Base-by-base conservation (phyloP, 2,329 filamentous ascomycete species). In the Colletotrichum phormii region DNA sequence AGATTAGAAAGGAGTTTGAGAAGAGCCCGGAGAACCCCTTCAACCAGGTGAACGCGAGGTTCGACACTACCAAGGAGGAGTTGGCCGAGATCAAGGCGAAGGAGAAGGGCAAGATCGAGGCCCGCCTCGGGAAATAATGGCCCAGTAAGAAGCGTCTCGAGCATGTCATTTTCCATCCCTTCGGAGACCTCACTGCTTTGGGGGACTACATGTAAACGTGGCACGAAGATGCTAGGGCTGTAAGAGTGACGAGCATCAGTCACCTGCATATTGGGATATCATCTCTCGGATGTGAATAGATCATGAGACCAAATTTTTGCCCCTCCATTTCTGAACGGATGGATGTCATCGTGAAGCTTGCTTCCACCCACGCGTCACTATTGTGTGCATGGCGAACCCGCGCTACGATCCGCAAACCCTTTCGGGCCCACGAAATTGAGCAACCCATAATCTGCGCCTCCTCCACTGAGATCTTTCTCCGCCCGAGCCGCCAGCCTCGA, bases 11-110 rank as follows among this genome's bases (percentile, higher is more conserved):
- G 87, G 97, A 98, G 85, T 99, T 98, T 82, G 93, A 97, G 83
- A 97, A 95, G 87, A 94, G 93, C 79, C 92, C 94, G 1, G 96
- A 98, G 78, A 99, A 99, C 82, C 97, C 97, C 15, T 97, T 97
- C 85, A 98, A 98, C 84, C 94, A 97, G 85, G 91, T 92, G 18
- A 90, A 86, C 64, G 94, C 91, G 2, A 82, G 87, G 3, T 97
- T 95, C 84, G 94, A 99, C 82, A 90, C 94, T 66, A 89, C 88
- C 26, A 93, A 90, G 83, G 94, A 95, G 4, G 96, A 99, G 78
- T 78, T 98, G 57, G 87, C 87, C 61, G 87, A 89, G 61, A 84
- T 95, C 71, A 89, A 86, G 80, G 85, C 90, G 54, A 82, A 87
- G 67, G 94, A 97, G 85, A 92, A 88, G 84, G 80, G 83, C 76